Conservation (phyloP, 495 filamentous ascomycete genomes). For the Pyrenopolyporus hunteri region DNA sequence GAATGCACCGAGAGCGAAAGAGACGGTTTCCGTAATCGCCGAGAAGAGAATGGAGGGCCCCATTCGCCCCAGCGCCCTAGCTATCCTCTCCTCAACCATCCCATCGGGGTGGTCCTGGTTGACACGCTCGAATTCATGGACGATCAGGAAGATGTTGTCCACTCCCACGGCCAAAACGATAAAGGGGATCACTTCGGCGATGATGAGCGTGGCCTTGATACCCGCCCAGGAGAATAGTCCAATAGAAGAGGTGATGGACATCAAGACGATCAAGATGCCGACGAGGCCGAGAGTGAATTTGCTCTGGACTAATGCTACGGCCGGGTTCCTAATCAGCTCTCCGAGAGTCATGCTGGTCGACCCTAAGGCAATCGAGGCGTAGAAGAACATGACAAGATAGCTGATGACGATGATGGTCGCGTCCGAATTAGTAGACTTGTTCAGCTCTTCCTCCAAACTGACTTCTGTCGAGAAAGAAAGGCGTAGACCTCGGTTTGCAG, state of each 20-base stretch:
- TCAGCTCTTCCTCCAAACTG: conserved; percentile 89
- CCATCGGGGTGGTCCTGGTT: conserved; percentile 89
- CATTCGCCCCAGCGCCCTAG: conserved; percentile 87
- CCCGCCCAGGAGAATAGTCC: conserved; percentile 89
- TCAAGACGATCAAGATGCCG: conserved; percentile 92
- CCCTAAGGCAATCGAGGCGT: conserved; percentile 89
- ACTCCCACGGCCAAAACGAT: conserved; percentile 95
- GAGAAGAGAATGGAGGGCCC: conserved; percentile 97
- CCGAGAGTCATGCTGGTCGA: conserved; percentile 79
- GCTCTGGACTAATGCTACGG: conserved; percentile 84
- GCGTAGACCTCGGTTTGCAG: conserved; percentile 74
- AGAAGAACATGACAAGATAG: conserved; percentile 98
- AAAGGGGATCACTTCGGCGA: conserved; percentile 98
- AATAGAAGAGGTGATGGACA: conserved; percentile 95
- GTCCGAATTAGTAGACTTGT: conserved; percentile 96
- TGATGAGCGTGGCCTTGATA: conserved; percentile 93
- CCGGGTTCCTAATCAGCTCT: conserved; percentile 78
- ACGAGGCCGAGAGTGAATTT: conserved; percentile 93
- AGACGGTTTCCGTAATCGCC: conserved; percentile 88
- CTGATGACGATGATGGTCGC: conserved; percentile 96
- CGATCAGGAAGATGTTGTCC: conserved; percentile 98
- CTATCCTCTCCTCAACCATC: conserved; percentile 80
- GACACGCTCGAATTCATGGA: conserved; percentile 95
- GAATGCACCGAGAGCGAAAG: conserved; percentile 88
- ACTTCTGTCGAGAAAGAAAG: conserved; percentile 94